Base-by-base conservation (phyloP, 2,329 filamentous ascomycete genomes). In the Sphaerulina musiva region DNA sequence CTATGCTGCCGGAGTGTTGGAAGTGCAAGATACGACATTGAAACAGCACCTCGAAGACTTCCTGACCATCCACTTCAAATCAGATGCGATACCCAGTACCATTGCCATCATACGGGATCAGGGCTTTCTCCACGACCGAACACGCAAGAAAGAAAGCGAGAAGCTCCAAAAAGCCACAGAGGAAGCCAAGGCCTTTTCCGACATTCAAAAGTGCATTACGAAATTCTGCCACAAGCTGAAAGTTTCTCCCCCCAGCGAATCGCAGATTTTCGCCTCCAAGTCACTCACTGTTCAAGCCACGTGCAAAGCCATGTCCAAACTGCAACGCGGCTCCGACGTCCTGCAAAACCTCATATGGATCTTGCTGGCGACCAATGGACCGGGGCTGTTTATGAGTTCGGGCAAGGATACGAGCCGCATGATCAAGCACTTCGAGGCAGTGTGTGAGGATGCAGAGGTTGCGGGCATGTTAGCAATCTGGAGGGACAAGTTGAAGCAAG, bases 371-470 rank as follows among this genome's bases (percentile, higher is more conserved):
- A 53, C 52, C 2, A 51, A 50, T 17, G 58, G 57, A 8, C 62
- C 64, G 0, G 66, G 62, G 0, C 40, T 70, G 20, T 70, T 65
- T 46, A 63, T 70, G 45, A 67, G 65, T 51, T 63, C 65, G 3
- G 69, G 68, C 7, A 69, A 66, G 48, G 68, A 71, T 47, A 70
- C 69, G 3, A 69, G 60, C 20, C 57, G 67, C 41, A 69, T 71
- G 68, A 67, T 71, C 44, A 66, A 63, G 53, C 60, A 59, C 46
- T 66, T 61, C 29, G 57, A 61, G 14, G 48, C 42, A n/a, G 51
- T 62, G 23, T 51, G 48, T 36, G 62, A 60, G 4, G 59, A 68
- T 48, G 54, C 44, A 1, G 65, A 61, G n/a, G 56, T 58, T 23
- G 62, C 51, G 9, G 55, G 46, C 41, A 59, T 62, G 51, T 48